These are phyloP conservation scores for Ophiostoma piceae DNA, from an alignment of 2,329 filamentous ascomycete genomes.

Conservation along the genomic window DNA sequence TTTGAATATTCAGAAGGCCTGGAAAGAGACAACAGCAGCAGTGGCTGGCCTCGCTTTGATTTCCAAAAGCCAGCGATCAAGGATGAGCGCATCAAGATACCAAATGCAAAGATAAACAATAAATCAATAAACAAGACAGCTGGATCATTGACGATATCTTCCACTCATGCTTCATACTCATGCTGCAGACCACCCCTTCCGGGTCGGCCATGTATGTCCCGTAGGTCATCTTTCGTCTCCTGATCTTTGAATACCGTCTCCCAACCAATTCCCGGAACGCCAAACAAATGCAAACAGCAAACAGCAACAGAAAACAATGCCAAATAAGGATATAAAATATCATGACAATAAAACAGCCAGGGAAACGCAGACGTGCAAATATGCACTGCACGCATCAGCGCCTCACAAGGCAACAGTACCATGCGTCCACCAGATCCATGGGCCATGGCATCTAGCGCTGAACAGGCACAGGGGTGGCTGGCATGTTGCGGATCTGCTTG, in stretches of 20 bases:
- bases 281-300: constrained; percentile 21
- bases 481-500: constrained; percentile 78
- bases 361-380: neutral
- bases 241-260: neutral
- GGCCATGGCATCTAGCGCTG: constrained; percentile 32
- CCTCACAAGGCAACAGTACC: constrained; percentile 6
- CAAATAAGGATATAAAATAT: constrained; percentile 9
- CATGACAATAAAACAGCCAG: neutral
- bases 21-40: neutral
- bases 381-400: neutral
- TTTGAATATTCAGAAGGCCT: neutral
- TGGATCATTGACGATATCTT: neutral
- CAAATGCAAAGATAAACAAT: neutral
- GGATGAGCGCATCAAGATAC: neutral
- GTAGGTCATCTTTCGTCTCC: neutral
- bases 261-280: constrained; percentile 20
- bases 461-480: constrained; percentile 49
- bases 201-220: neutral
- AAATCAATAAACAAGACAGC: too few relatives aligned
- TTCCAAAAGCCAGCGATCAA: neutral
- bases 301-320: neutral
- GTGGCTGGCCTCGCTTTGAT: neutral
- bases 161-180: neutral
- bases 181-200: neutral
- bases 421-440: constrained; percentile 7